Evolutionary conservation across 495 filamentous ascomycete species (phyloP).

Genomic region (Darksidea phi): DNA sequence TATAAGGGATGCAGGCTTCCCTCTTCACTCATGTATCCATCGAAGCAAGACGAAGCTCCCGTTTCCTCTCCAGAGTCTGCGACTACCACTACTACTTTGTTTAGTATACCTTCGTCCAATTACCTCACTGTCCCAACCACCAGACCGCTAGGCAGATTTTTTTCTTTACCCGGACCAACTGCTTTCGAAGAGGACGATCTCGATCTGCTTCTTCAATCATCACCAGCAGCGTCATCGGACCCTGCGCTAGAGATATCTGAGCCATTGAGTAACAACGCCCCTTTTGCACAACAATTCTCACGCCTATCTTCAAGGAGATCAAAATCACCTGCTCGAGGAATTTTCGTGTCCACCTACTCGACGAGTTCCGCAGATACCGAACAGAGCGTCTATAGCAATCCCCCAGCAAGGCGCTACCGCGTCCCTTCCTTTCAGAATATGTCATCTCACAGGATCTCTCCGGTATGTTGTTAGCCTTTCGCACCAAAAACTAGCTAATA

Average conservation of each 20-base stretch:
- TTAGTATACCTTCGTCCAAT: conserved; percentile 20
- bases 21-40: conserved; percentile 19
- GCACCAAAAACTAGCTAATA: neutral
- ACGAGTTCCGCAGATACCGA: conserved; percentile 22
- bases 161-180: conserved; percentile 8
- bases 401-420: conserved; percentile 28
- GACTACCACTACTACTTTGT: conserved; percentile 4
- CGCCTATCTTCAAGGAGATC: neutral
- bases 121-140: conserved; percentile 30
- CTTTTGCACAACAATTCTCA: neutral
- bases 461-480: conserved; percentile 16
- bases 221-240: neutral
- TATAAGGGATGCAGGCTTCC: conserved; percentile 21
- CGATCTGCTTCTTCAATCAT: neutral
- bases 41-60: conserved; percentile 8
- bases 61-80: conserved; percentile 15
- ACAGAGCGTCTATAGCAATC: conserved; percentile 34
- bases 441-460: conserved; percentile 22
- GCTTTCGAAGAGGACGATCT: conserved; percentile 1
- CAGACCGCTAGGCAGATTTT: neutral
- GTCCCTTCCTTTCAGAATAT: conserved; percentile 34
- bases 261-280: neutral
- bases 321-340: conserved; percentile 7
- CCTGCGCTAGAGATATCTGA: conserved; percentile 6
- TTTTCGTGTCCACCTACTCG: conserved; percentile 32